Evolutionary conservation across 805 yeast genomes (phyloP), one percentile per base, ranked within the genome.

Genomic region (Candida piceae): DNA sequence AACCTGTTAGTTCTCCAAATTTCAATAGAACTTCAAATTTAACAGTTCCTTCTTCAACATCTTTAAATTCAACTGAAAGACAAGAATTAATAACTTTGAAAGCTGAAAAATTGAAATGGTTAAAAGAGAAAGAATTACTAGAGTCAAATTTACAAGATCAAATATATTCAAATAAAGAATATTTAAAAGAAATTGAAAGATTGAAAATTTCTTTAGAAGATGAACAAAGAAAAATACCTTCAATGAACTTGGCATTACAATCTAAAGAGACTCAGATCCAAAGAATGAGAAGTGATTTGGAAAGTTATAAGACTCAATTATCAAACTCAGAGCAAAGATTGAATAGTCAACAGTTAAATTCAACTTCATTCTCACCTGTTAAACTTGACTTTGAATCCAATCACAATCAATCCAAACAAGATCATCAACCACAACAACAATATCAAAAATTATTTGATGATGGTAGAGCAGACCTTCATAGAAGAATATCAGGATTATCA

Each of bases 181-280:
- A 61, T 18, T 30, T 53, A 41, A 55, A 54, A 29, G 69, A 68
- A 36, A 48, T 67, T 21, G 53, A 52, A n/a, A 47, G 49, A 11
- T 36, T 68, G 22, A 66, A 58, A 34, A 36, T 46, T 10, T 55
- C 64, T 38, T 41, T 65, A 11, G 77, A 72, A 15, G 64, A 55
- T 35, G 52, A 72, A 30, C 66, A 66, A 43, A 74, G 70, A 32
- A 79, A 76, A 34, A 68, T 70, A 33, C 74, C 80, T 3, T 67
- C 66, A 28, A 67, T 71, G 32, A 62, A 63, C 30, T 63, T 80
- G 48, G 63, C 70, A 37, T 53, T 75, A 17, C 81, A 81, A 54
- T 78, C 84, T 22, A 78, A 76, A 45, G 93, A 84, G 33, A 76
- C 85, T 0, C 87, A 80, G 52, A 57, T 84, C 7, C 64, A 70